Base-by-base conservation (phyloP, 129 eudicot genomes). In the Mikania micrantha region DNA sequence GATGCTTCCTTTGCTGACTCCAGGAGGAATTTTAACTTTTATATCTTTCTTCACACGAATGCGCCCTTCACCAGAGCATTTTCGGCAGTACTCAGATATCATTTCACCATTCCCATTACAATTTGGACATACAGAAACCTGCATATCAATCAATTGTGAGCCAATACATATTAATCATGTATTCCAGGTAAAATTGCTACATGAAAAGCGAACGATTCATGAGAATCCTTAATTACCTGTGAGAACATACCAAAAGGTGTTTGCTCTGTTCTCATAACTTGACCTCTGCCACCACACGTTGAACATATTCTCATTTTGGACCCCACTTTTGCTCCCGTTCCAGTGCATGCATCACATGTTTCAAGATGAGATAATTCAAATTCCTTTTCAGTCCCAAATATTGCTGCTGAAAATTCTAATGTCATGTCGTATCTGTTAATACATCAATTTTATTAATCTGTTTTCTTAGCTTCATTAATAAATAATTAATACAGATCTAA, bases 221-320 rank as follows among this genome's bases (percentile, higher is more conserved):
- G 19, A 57, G 19, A 38, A 11, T 39, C 4, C 10, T 40, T 52
- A 31, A 52, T 36, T 80, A 89, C 99, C 96, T 93, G 99, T 17
- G 96, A 93, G 74, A 89, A 93, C 88, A 88, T 71, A 78, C 99
- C 99, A 76, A 93, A 93, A 62, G 99, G 99, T 24, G 99, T 93
- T 85, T 89, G 99, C 75, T 93, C 99, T 38, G 99, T 93, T 69
- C 99, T 83, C 99, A 93, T 88, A 64, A 93, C 99, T 79, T 93
- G 99, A 82, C 99, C 99, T 78, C 96, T 82, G 36, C 99, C 99
- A 35, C 99, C 99, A 64, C 99, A 93, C 0, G 99, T 87, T 47
- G 96, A 93, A 81, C 96, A 93, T 73, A 93, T 84, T 78, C 95
- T 83, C 96, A 86, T 89, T 74, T 89, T 93, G 57, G 99, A 84